phyloP scores from a whole-genome alignment of 108 stramenopile genomes.

The Conticribra weissflogii region DNA sequence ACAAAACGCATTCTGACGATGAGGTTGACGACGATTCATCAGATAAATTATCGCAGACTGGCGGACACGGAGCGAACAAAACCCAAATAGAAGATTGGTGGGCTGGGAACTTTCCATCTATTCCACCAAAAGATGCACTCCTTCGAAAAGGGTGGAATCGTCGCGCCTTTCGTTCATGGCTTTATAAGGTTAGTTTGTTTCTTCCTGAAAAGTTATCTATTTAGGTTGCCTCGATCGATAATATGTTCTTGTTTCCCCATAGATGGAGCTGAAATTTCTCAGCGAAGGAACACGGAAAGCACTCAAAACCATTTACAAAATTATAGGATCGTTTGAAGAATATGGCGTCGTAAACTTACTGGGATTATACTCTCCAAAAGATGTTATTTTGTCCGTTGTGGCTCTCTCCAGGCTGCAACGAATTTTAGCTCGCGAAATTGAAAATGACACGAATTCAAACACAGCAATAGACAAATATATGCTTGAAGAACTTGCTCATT shows the following conservation, averaged over 20 bases:
- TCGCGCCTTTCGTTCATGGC: background rate
- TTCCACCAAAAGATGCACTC: background rate
- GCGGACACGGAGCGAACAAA: too few species aligned
- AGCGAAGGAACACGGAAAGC: constrained; percentile 55
- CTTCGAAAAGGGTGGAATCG: background rate
- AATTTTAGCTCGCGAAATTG: too few species aligned
- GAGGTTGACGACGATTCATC: too few species aligned
- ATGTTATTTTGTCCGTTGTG: constrained; percentile 44
- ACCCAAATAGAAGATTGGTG: background rate
- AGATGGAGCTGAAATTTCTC: constrained; percentile 55
- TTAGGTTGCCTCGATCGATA: too few species aligned
- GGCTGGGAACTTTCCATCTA: background rate
- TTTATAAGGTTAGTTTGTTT: background rate
- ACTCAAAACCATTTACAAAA: constrained; percentile 57
- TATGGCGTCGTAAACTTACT: constrained; percentile 65
- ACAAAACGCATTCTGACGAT: too few species aligned
- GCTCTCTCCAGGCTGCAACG: constrained; percentile 52
- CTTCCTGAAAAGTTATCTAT: too few species aligned
- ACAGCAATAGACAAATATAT: constrained; percentile 49
- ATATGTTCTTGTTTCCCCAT: too few species aligned
- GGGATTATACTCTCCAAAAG: constrained; percentile 52
- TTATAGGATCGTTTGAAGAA: constrained; percentile 54
- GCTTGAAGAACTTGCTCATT: constrained; percentile 65
- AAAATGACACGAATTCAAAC: too few species aligned
- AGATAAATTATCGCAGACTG: too few species aligned